phyloP scores from a whole-genome alignment of 371 early-diverging fungal species.

The Choanephora cucurbitarum region DNA sequence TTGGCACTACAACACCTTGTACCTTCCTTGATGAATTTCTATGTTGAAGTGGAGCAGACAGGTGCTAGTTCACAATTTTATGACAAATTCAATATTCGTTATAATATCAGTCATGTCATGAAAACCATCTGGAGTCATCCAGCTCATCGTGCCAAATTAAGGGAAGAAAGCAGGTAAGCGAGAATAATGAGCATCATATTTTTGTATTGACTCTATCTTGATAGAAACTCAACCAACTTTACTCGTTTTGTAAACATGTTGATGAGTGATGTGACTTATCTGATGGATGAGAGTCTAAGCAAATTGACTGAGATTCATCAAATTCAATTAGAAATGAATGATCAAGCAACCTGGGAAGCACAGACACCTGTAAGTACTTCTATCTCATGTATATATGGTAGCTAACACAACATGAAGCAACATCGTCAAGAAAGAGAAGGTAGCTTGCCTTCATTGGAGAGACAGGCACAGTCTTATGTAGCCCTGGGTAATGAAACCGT shows the following conservation, averaged over 20 bases:
- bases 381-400: no score
- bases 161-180: conserved; percentile 61
- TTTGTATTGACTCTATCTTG: not conserved
- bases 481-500: conserved; percentile 92
- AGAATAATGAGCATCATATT: not conserved
- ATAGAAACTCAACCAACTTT: conserved; percentile 68
- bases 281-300: conserved; percentile 90
- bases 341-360: conserved; percentile 55
- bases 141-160: conserved; percentile 58
- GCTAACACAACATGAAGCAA: no score
- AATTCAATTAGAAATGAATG: conserved; percentile 79
- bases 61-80: conserved; percentile 93
- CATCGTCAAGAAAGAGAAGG: conserved; percentile 70
- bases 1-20: conserved; percentile 75
- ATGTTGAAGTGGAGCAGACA: conserved; percentile 94
- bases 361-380: conserved; percentile 48
- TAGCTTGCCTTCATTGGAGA: conserved; percentile 68
- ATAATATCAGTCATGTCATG: conserved; percentile 93
- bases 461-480: conserved; percentile 87
- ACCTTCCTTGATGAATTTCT: conserved; percentile 83
- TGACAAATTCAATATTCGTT: conserved; percentile 97
- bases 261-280: conserved; percentile 95
- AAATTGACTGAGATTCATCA: conserved; percentile 85
- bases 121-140: conserved; percentile 84
- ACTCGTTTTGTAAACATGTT: conserved; percentile 91